Evolutionary conservation across 2,329 filamentous ascomycete genomes (phyloP).

Genomic region (Fusarium chuoi): DNA sequence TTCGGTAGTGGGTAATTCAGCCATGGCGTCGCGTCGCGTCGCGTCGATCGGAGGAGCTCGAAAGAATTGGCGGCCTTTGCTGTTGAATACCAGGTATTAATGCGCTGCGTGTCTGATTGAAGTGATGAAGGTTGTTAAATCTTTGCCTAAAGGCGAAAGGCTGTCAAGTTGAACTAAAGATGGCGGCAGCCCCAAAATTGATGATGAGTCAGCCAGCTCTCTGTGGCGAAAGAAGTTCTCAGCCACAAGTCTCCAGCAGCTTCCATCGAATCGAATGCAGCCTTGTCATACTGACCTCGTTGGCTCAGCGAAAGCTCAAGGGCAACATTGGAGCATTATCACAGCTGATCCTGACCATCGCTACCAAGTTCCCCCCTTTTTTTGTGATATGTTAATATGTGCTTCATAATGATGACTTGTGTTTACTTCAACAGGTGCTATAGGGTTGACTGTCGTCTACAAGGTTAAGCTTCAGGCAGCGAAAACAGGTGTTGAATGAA

Average conservation of each 20-base stretch:
- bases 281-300: neutral
- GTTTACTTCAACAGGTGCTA: too few species aligned
- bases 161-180: fast-evolving
- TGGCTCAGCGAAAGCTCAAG: neutral
- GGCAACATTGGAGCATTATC: neutral
- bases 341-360: neutral
- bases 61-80: neutral
- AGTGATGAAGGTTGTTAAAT: neutral
- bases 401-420: neutral
- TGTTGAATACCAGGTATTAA: neutral
- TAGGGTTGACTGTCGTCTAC: too few species aligned
- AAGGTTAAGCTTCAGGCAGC: too few species aligned
- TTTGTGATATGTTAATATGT: neutral
- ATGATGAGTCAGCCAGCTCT: neutral
- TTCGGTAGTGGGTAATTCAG: neutral
- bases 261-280: neutral
- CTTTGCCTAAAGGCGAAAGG: neutral
- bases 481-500: too few species aligned
- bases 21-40: neutral
- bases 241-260: neutral
- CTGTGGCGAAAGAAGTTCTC: neutral
- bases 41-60: neutral
- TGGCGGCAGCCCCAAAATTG: neutral
- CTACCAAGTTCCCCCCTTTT: neutral
- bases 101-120: neutral